Percentiles rank a stretch among this genome's conserved stretches.
These are phyloP conservation scores for Didymella segeticola DNA, from an alignment of 2,329 filamentous ascomycete species.

Conservation along the genomic window DNA sequence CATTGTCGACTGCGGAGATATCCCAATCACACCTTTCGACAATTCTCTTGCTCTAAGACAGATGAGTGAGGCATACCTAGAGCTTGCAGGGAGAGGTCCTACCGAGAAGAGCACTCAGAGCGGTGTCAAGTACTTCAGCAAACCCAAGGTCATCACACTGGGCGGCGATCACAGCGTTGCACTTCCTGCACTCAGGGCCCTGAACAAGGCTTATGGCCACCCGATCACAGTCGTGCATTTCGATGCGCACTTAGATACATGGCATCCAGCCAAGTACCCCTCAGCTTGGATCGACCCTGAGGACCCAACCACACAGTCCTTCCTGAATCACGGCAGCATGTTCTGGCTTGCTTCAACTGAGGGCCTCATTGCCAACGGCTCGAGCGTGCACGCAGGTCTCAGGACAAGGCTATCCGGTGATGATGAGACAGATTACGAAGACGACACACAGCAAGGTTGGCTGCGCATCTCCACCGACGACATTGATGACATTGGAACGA, in stretches of 20 bases:
- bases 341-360: conserved; percentile 88
- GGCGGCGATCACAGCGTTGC: conserved; percentile 61
- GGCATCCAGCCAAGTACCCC: conserved; percentile 83
- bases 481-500: conserved; percentile 80
- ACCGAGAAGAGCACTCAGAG: conserved; percentile 48
- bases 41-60: conserved; percentile 81
- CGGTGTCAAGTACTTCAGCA: conserved; percentile 50
- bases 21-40: conserved; percentile 85
- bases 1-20: conserved; percentile 88
- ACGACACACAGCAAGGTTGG: conserved; percentile 76
- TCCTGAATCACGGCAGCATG: conserved; percentile 89
- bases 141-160: conserved; percentile 56
- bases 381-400: conserved; percentile 81
- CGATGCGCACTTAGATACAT: conserved; percentile 77
- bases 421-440: conserved; percentile 73
- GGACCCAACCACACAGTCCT: conserved; percentile 66
- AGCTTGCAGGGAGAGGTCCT: conserved; percentile 63
- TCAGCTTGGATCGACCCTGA: conserved; percentile 69
- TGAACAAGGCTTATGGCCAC: conserved; percentile 54
- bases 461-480: conserved; percentile 82
- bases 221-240: conserved; percentile 59
- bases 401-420: conserved; percentile 74
- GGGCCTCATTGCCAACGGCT: conserved; percentile 76
- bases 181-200: conserved; percentile 57
- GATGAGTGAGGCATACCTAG: conserved; percentile 81